These are phyloP conservation scores for Phyllosticta capitalensis DNA, from an alignment of 2,329 filamentous ascomycete species.

Conservation along the genomic window DNA sequence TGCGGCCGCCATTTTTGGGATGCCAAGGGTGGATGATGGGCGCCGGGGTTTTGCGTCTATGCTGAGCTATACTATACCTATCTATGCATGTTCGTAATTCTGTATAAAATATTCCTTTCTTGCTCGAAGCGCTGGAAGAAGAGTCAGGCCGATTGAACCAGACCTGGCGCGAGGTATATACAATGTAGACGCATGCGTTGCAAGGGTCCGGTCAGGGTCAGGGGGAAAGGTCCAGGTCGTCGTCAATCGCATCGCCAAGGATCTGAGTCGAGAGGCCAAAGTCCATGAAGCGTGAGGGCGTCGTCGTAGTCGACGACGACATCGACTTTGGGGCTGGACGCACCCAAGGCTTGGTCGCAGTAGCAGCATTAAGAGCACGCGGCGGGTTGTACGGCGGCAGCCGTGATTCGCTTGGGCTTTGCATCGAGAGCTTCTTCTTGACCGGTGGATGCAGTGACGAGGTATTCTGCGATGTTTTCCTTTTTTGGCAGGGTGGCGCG, in stretches of 20 bases:
- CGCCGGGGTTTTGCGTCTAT: too few relatives aligned
- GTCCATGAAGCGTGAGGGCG: neutral
- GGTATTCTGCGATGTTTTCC: neutral
- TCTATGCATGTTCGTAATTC: too few relatives aligned
- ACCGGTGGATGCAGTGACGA: neutral
- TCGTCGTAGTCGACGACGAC: neutral
- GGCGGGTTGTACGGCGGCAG: neutral
- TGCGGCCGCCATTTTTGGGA: too few relatives aligned
- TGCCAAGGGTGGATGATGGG: too few relatives aligned
- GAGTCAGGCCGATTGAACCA: too few relatives aligned
- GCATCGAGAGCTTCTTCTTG: neutral
- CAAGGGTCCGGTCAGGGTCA: neutral
- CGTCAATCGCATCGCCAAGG: neutral
- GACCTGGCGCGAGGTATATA: too few relatives aligned
- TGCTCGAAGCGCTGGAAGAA: too few relatives aligned
- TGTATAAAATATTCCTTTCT: too few relatives aligned
- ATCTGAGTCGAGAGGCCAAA: conserved; percentile 6
- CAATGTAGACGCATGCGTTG: neutral
- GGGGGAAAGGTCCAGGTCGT: neutral
- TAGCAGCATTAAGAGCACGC: neutral
- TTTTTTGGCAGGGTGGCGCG: neutral
- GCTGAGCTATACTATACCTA: too few relatives aligned
- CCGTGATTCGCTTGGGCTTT: neutral
- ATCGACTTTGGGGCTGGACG: neutral
- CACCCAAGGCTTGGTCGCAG: neutral